Evolutionary conservation across 2,329 filamentous ascomycete species (phyloP).

Genomic region (Nannizziopsis arthrosporioides): DNA sequence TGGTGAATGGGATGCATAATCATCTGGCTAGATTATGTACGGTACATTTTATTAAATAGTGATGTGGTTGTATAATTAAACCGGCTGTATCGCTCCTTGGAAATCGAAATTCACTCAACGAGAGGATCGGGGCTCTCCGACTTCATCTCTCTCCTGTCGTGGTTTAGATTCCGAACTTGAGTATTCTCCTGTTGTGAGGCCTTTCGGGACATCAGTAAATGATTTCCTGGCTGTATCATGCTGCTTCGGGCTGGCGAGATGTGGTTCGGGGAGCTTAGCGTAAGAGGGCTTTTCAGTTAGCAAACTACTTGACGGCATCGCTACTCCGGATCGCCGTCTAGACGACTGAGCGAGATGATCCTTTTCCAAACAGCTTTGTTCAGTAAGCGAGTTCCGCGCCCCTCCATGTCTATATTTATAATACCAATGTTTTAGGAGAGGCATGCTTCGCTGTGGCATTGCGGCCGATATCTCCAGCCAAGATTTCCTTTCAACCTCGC

Average conservation of each 20-base stretch:
- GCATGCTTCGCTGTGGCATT: constrained; percentile 7
- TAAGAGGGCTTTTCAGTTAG: too few species aligned
- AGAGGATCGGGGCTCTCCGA: constrained; percentile 16
- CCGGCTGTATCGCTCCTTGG: constrained; percentile 4
- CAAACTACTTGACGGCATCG: too few species aligned
- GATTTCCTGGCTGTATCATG: background rate
- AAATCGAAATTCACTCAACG: constrained; percentile 14
- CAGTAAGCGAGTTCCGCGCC: background rate
- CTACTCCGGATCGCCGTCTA: too few species aligned
- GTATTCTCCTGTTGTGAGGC: background rate
- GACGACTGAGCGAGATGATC: constrained; percentile 2
- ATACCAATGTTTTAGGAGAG: constrained; percentile 14
- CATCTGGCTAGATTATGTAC: too few species aligned
- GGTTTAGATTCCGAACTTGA: background rate
- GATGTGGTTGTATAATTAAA: too few species aligned
- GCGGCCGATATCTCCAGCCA: constrained; percentile 12
- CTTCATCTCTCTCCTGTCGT: background rate
- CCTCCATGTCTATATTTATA: constrained; percentile 7
- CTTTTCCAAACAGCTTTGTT: constrained; percentile 3
- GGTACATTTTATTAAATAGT: too few species aligned
- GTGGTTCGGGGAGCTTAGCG: too few species aligned
- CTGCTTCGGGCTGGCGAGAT: too few species aligned
- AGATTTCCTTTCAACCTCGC: constrained; percentile 10
- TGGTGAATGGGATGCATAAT: too few species aligned
- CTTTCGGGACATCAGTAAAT: background rate